These are phyloP conservation scores for Carex arenaria DNA, from an alignment of 202 grass and related monocot genomes.

Conservation along the genomic window DNA sequence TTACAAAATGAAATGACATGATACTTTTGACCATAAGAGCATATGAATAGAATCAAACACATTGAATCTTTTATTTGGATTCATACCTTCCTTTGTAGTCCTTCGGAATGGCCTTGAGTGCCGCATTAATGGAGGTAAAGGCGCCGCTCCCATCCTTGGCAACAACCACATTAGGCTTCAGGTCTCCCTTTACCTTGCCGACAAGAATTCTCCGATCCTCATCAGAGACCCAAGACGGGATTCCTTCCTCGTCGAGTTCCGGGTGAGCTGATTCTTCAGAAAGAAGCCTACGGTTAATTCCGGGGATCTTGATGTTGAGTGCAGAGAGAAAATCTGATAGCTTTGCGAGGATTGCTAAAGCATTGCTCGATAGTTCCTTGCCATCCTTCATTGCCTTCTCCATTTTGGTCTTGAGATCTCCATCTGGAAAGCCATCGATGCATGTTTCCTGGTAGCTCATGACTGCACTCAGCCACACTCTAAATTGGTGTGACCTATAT, in stretches of 20 bases:
- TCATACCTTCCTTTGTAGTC: slow-evolving; percentile 44
- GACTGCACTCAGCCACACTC: slow-evolving; percentile 76
- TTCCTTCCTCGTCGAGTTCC: slow-evolving; percentile 31
- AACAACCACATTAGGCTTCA: slow-evolving; percentile 57
- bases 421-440: slow-evolving; percentile 81
- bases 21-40: neutral
- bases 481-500: slow-evolving; percentile 37
- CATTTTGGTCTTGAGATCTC: slow-evolving; percentile 59
- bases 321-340: slow-evolving; percentile 34
- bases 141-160: slow-evolving; percentile 83
- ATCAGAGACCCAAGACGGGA: slow-evolving; percentile 58
- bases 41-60: neutral
- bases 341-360: slow-evolving; percentile 63
- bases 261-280: slow-evolving; percentile 13
- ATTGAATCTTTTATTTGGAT: neutral
- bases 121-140: slow-evolving; percentile 74
- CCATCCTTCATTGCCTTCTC: slow-evolving; percentile 42
- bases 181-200: slow-evolving; percentile 35
- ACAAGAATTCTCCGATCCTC: slow-evolving; percentile 51
- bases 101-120: slow-evolving; percentile 54
- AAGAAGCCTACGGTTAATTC: slow-evolving; percentile 40
- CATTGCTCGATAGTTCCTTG: slow-evolving; percentile 76
- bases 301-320: slow-evolving; percentile 21
- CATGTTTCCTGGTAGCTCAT: slow-evolving; percentile 75
- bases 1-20: neutral